Evolutionary conservation across 805 yeast species (phyloP).

Genomic region (Alloascoidea africana): DNA sequence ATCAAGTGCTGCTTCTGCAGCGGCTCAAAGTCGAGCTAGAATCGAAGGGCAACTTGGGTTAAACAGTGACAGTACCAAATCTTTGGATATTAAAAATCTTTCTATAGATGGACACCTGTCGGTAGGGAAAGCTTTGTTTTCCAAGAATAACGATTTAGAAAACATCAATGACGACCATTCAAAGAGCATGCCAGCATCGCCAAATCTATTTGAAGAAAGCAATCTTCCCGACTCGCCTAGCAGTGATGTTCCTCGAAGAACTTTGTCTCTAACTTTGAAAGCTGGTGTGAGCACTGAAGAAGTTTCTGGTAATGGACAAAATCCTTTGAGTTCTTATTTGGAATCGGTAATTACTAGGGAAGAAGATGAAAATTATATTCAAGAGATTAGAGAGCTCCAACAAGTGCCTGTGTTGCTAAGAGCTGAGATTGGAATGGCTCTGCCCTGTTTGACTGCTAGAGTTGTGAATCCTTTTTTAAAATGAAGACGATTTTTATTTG

Average conservation of each 20-base stretch:
- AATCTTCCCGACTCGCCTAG: background rate
- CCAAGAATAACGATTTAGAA: constrained; percentile 3
- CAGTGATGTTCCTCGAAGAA: constrained; percentile 10
- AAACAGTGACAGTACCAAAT: constrained; percentile 5
- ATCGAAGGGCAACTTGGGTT: constrained; percentile 4
- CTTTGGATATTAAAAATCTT: constrained; percentile 3
- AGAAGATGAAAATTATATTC: constrained; percentile 52
- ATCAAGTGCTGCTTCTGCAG: constrained; percentile 58
- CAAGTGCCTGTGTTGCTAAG: constrained; percentile 76
- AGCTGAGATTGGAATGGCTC: constrained; percentile 89
- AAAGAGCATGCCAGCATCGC: constrained; percentile 18
- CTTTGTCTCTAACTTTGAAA: constrained; percentile 12
- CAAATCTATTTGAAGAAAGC: constrained; percentile 9
- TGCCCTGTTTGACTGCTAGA: constrained; percentile 89
- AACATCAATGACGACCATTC: constrained; percentile 8
- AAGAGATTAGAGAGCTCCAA: constrained; percentile 64
- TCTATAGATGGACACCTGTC: background rate
- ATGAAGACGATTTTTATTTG: too few species aligned
- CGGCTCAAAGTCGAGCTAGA: constrained; percentile 27
- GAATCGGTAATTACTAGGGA: constrained; percentile 38
- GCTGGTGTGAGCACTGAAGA: constrained; percentile 7
- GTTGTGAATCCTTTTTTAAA: constrained; percentile 67
- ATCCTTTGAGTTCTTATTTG: constrained; percentile 41
- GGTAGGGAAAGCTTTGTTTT: constrained; percentile 1
- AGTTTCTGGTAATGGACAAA: constrained; percentile 13